A percentile compares a stretch with the other conserved stretches of the same genome.
phyloP scores from a whole-genome alignment of 257 asterid genomes.

The Rubia yunnanensis region DNA sequence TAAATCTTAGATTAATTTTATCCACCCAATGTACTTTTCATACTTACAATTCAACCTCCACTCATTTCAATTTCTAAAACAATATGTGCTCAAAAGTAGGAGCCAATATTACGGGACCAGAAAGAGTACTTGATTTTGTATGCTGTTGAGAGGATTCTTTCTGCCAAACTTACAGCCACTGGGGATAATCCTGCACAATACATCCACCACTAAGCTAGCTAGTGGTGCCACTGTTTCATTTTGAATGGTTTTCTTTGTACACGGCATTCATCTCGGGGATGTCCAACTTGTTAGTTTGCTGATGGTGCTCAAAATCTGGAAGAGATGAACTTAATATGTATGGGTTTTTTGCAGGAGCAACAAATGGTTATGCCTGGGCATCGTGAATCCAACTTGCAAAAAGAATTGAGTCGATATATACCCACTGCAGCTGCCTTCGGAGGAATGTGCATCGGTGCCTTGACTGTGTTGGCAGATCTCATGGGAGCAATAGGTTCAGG shows the following conservation, averaged over 20 bases:
- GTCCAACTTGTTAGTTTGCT: neutral
- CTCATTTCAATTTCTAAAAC: no score
- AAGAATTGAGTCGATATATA: slow-evolving; percentile 58
- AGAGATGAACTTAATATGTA: neutral
- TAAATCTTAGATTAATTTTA: no score
- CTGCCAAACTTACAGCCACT: neutral
- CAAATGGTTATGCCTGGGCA: slow-evolving; percentile 89
- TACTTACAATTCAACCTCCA: no score
- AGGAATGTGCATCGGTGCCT: slow-evolving; percentile 67
- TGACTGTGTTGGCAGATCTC: slow-evolving; percentile 60
- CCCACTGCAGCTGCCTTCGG: slow-evolving; percentile 79
- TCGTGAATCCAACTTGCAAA: slow-evolving; percentile 54
- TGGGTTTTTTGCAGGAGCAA: slow-evolving; percentile 48
- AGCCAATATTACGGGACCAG: no score
- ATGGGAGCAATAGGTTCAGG: slow-evolving; percentile 81
- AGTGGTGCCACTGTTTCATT: neutral
- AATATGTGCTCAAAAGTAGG: no score
- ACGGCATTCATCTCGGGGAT: neutral
- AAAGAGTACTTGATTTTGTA: neutral
- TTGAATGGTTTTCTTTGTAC: neutral
- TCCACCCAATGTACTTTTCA: no score
- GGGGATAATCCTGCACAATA: no score
- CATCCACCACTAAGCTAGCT: neutral
- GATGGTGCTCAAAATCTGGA: neutral
- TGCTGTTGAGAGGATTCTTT: neutral